These are phyloP conservation scores for Chytriomyces sp. DNA, from an alignment of 192 early-diverging fungal genomes.

Conservation along the genomic window DNA sequence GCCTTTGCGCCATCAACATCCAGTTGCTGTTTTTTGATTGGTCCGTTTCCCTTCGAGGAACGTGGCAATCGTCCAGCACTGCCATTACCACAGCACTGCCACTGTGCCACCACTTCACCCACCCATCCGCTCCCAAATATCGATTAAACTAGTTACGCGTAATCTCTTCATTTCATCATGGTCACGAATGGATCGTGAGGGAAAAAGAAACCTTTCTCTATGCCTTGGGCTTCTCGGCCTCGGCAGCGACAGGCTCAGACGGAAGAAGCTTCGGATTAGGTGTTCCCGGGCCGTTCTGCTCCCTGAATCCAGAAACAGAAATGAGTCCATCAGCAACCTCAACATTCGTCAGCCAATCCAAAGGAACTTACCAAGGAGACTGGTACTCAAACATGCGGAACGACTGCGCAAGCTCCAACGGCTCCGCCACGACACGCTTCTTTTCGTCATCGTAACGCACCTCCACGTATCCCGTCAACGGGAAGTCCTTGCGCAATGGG, in stretches of 20 bases:
- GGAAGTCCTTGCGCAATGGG: conserved; percentile 94
- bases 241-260: conserved; percentile 13
- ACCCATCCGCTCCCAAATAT: too few relatives aligned
- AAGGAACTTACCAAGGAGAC: conserved; percentile 86
- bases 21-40: conserved; percentile 14
- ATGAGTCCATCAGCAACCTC: not conserved
- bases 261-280: conserved; percentile 32
- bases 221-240: conserved; percentile 11
- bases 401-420: conserved; percentile 92
- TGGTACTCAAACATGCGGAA: conserved; percentile 96
- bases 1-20: not conserved
- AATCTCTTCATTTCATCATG: too few relatives aligned
- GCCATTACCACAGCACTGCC: too few relatives aligned
- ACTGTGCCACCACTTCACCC: too few relatives aligned
- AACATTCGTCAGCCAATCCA: not conserved
- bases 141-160: too few relatives aligned
- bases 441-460: conserved; percentile 98
- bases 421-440: conserved; percentile 96
- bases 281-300: conserved; percentile 45
- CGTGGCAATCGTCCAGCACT: too few relatives aligned
- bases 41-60: too few relatives aligned
- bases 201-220: not conserved
- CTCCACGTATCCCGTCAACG: conserved; percentile 97
- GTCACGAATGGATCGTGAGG: not conserved
- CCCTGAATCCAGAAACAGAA: conserved; percentile 31